Base-by-base conservation (phyloP, 2,329 filamentous ascomycete genomes). In the Fusarium xyrophilum region DNA sequence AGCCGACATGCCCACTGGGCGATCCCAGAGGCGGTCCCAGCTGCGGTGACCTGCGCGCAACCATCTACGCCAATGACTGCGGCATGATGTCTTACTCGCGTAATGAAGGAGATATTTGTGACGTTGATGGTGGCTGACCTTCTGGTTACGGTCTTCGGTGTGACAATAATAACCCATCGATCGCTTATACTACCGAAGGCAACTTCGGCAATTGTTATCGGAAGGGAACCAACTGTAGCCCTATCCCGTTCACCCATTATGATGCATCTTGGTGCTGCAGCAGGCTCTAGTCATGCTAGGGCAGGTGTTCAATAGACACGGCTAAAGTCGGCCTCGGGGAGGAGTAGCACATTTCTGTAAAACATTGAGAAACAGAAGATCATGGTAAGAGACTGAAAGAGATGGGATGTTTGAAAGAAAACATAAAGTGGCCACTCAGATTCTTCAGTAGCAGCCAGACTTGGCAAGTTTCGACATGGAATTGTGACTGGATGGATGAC, bases 401-500 rank as follows among this genome's bases (percentile, higher is more conserved):
- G n/a, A 23, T 17, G 43, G 14, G 36, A 27, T 48, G 30, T 17
- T 53, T 53, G 21, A 1, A 3, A 12, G 6, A 35, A 47, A 54
- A 42, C 46, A 60, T 32, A 53, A 59, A 32, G 53, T n/a, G 53
- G 43, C 39, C 15, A 55, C 47, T 2, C 3, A 8, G 17, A 63
- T 14, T 21, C 27, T 65, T 65, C 65, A 65, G 60, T 65, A 65
- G 32, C 27, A 43, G 8, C 14, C 13, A 3, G 38, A 19, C 58
- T 39, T 63, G 44, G 51, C 48, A 40, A 25, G 19, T 19, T 36
- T 60, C 60, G 62, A 65, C 62, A 65, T 53, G 44, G 40, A 60
- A 60, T 54, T 42, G 62, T 65, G 62, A 60, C 62, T 64, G 32
- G 38, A 56, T 64, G 32, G 38, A 56, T 53, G 30, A 38, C n/a